Evolutionary conservation across 148 eudicot genomes (phyloP).

Genomic region (Simmondsia chinensis): DNA sequence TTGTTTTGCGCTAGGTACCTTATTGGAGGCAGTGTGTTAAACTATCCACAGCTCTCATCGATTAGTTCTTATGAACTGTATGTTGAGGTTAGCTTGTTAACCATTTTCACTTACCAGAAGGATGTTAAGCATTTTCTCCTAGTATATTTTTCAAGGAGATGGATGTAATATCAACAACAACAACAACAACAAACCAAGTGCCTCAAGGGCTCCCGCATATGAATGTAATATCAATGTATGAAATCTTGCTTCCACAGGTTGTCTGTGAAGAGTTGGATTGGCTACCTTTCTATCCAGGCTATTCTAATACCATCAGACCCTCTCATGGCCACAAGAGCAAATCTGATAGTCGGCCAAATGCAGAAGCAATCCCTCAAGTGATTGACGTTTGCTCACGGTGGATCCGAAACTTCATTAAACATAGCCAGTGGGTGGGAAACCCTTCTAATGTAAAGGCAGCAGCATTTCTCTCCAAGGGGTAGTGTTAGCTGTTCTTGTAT

Average conservation of each 20-base stretch:
- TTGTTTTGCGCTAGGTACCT: constrained; percentile 44
- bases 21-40: constrained; percentile 81
- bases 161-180: no score
- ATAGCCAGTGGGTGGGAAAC: constrained; percentile 86
- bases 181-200: no score
- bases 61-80: constrained; percentile 94
- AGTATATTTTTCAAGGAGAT: no score
- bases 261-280: constrained; percentile 99
- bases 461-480: constrained; percentile 88
- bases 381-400: constrained; percentile 80
- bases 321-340: constrained; percentile 43
- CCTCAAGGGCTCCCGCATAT: no score
- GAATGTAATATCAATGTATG: constrained; percentile 3
- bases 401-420: constrained; percentile 82
- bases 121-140: no score
- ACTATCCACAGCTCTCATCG: constrained; percentile 93
- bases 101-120: no score
- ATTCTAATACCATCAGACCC: constrained; percentile 39
- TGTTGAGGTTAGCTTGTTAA: constrained; percentile 76
- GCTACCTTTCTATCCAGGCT: constrained; percentile 90
- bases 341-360: constrained; percentile 54
- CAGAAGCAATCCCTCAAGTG: constrained; percentile 65
- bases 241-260: constrained; percentile 39
- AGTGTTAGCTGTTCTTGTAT: constrained; percentile 10
- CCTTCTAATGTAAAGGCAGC: constrained; percentile 93